A percentile compares a stretch with the other conserved stretches of the same genome.
These are phyloP conservation scores for Pseudogymnoascus sp. DNA, from an alignment of 2,329 filamentous ascomycete genomes.

Conservation along the genomic window DNA sequence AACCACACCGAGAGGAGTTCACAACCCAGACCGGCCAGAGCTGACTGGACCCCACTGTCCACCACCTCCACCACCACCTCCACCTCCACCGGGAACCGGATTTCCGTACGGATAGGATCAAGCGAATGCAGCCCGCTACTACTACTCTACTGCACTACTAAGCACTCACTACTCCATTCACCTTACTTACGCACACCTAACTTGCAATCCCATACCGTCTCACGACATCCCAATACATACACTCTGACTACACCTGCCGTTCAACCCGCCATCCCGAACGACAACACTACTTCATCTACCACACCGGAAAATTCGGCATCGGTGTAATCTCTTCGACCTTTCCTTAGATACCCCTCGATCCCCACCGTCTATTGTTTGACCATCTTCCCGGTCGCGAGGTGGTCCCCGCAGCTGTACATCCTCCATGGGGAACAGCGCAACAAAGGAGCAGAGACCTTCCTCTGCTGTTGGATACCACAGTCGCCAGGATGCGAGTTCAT, in stretches of 20 bases:
- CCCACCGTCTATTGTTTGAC: not conserved
- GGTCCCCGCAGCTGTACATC: constrained; percentile 1
- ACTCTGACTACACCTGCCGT: not conserved
- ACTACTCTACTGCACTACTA: not conserved
- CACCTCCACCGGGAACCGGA: not conserved
- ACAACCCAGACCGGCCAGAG: not conserved
- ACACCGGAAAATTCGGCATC: constrained; percentile 5
- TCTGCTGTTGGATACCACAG: constrained; percentile 3
- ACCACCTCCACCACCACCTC: not conserved
- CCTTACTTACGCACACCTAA: not conserved
- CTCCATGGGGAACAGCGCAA: constrained; percentile 14
- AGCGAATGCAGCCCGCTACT: constrained; percentile 6
- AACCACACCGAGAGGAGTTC: not conserved
- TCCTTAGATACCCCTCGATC: not conserved
- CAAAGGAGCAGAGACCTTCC: constrained; percentile 8
- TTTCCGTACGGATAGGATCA: constrained; percentile 6
- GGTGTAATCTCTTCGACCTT: not conserved
- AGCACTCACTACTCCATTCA: not conserved
- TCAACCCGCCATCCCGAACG: not conserved
- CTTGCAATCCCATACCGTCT: not conserved
- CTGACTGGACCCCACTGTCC: not conserved
- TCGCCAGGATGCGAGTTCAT: constrained; percentile 15
- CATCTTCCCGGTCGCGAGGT: constrained; percentile 9
- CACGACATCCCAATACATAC: constrained; percentile 6
- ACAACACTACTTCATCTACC: not conserved